Base-by-base conservation (phyloP, 2,329 filamentous ascomycete genomes). In the Eurotiales sp. region DNA sequence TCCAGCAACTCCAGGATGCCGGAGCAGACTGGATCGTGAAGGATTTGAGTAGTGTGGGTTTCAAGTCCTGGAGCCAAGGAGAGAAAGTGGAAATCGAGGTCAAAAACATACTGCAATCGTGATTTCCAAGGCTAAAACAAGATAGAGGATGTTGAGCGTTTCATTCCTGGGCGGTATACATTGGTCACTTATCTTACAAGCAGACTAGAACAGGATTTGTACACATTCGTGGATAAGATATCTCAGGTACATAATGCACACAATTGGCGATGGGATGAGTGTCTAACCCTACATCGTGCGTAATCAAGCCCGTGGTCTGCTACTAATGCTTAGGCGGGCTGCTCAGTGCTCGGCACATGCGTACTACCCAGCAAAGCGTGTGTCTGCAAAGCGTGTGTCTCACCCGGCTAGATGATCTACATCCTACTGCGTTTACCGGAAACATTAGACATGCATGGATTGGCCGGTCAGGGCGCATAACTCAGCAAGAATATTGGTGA, bases 1-100 rank as follows among this genome's bases (percentile, higher is more conserved):
- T 85, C 41, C 82, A 84, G 60, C 82, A 91, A 72, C 78, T 95
- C 45, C 72, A 78, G 55, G 81, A 79, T 42, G 89, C 90, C 4
- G 85, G 82, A n/a, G 89, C 91, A 40, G 90, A 96, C 73, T 95
- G 88, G 85, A 83, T 96, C 46, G 85, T 96, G 52, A 77, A 78
- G 68, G 89, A 96, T 71, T 76, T 96, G 72, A 76, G 78, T 52
- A 90, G 87, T 58, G 82, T 95, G 56, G 81, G 72, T 59, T 73
- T 95, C 50, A 72, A 74, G 61, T 75, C 79, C 47, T 72, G 72
- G 58, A 52, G 37, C 14, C 73, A 77, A 55, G 78, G 75, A 46
- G 83, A 82, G n/a, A 72, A 72, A 57, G 78, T 87, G 50, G 81
- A 79, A 58, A 69, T 95, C 57, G 83, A 89, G 72, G 82, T 95